Conservation (phyloP, 768 basidiomycete species). For the Tylopilus felleus region DNA sequence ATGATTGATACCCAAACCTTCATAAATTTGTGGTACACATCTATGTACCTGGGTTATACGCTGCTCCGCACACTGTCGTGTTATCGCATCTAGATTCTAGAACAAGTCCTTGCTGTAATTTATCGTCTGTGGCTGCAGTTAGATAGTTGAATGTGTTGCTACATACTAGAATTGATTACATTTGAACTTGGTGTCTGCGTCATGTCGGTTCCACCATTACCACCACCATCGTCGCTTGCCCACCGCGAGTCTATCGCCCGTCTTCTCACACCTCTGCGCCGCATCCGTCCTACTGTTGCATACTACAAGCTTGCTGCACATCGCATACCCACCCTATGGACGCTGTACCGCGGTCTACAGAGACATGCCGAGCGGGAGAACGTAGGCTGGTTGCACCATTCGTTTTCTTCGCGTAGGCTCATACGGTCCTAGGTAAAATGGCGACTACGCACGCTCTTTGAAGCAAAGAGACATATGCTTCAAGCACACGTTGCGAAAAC, state of each 20-base stretch:
- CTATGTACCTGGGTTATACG: neutral
- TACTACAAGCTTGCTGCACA: conserved; percentile 72
- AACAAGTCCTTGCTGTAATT: neutral
- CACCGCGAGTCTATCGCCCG: conserved; percentile 53
- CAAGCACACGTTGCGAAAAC: conserved; percentile 47
- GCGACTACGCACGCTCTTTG: conserved; percentile 54
- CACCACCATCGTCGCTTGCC: conserved; percentile 34
- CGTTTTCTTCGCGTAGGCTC: neutral
- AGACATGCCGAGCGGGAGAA: conserved; percentile 50
- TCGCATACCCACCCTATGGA: conserved; percentile 73
- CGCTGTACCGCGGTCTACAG: conserved; percentile 69
- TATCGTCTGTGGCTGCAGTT: neutral
- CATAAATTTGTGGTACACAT: neutral
- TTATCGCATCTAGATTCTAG: neutral
- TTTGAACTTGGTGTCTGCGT: neutral
- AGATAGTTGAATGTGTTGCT: neutral
- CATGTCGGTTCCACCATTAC: conserved; percentile 19
- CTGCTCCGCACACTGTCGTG: conserved; percentile 2
- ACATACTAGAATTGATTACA: neutral
- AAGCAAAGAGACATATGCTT: conserved; percentile 48
- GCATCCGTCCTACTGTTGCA: conserved; percentile 56
- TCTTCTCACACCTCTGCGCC: conserved; percentile 54
- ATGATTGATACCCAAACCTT: conserved; percentile 19
- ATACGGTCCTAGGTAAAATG: conserved; percentile 47
- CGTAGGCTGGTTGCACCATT: conserved; percentile 36